phyloP scores from a whole-genome alignment of 2,329 filamentous ascomycete genomes.

The Neoascochyta sp. region DNA sequence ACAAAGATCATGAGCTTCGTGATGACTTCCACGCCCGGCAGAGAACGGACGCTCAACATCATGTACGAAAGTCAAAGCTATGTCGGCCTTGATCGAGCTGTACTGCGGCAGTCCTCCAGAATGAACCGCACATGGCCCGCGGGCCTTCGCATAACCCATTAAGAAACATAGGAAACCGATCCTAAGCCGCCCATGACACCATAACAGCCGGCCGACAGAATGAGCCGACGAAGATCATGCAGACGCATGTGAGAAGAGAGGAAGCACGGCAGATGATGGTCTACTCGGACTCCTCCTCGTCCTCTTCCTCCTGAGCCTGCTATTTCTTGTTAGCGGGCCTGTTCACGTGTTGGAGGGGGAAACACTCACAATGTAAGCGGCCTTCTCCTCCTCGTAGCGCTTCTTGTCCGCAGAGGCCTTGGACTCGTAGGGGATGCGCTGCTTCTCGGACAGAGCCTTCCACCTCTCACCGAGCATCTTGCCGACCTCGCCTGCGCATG shows the following conservation, averaged over 20 bases:
- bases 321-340: slow-evolving; percentile 10
- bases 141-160: slow-evolving; percentile 25
- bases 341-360: background rate
- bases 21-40: slow-evolving; percentile 28
- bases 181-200: slow-evolving; percentile 23
- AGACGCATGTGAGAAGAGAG: slow-evolving; percentile 9
- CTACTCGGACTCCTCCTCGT: slow-evolving; percentile 43
- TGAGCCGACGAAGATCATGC: slow-evolving; percentile 12
- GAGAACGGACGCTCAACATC: slow-evolving; percentile 34
- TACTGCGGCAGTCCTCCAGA: slow-evolving; percentile 24
- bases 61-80: slow-evolving; percentile 19
- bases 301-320: slow-evolving; percentile 27
- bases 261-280: slow-evolving; percentile 8
- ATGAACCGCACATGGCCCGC: slow-evolving; percentile 23
- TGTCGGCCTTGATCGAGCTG: slow-evolving; percentile 20
- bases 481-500: slow-evolving; percentile 76
- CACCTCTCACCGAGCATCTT: slow-evolving; percentile 98
- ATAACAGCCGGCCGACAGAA: slow-evolving; percentile 16
- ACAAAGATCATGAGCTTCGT: slow-evolving; percentile 38
- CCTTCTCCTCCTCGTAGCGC: slow-evolving; percentile 98
- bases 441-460: slow-evolving; percentile 94
- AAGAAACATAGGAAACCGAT: slow-evolving; percentile 24
- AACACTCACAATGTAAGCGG: slow-evolving; percentile 54
- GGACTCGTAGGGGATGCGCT: slow-evolving; percentile 89
- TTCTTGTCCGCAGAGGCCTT: slow-evolving; percentile 98